A percentile compares a stretch with the other conserved stretches of the same genome.
Evolutionary conservation across 306 rosid genomes (phyloP).

Genomic region (Gastrolobium bilobum): DNA sequence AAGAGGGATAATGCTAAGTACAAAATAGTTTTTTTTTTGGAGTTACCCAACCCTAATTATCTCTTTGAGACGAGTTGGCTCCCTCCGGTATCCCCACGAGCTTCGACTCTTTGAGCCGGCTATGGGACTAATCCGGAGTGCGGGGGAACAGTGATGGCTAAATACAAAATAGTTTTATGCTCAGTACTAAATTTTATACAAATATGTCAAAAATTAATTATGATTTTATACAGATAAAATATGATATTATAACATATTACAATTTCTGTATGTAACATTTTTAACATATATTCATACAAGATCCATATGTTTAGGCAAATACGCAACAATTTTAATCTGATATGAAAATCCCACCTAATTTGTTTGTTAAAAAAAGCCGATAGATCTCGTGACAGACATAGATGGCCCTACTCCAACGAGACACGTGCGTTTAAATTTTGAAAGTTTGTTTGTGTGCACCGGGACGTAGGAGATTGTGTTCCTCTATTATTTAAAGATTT

Average conservation of each 20-base stretch:
- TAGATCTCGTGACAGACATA: neutral
- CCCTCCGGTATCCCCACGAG: no score
- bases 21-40: neutral
- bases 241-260: neutral
- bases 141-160: no score
- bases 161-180: neutral
- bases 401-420: neutral
- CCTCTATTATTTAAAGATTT: neutral
- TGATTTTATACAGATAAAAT: neutral
- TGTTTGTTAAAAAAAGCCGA: neutral
- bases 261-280: no score
- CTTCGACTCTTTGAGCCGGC: no score
- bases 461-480: neutral
- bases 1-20: neutral
- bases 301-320: neutral
- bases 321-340: neutral
- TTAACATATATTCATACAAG: neutral
- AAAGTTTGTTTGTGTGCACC: slow-evolving; percentile 7
- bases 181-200: no score
- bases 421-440: slow-evolving; percentile 21
- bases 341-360: neutral
- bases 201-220: no score
- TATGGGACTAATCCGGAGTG: no score
- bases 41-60: no score
- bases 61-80: no score